Conservation (phyloP, 257 asterid genomes). For the Penstemon barbatus region DNA sequence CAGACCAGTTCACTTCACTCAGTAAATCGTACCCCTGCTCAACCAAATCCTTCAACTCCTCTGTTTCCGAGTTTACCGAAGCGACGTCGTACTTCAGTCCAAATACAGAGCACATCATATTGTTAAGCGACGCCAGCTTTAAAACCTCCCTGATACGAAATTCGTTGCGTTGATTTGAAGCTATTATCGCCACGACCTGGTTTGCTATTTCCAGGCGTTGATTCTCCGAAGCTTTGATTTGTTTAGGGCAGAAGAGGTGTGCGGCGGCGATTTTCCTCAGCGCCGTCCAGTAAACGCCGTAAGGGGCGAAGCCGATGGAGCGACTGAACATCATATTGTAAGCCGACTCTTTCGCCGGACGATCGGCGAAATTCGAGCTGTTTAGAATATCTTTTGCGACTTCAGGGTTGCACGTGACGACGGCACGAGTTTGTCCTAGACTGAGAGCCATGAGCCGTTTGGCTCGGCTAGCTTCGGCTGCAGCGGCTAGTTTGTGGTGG, state of each 20-base stretch:
- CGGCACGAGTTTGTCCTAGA: constrained; percentile 66
- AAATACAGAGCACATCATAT: constrained; percentile 77
- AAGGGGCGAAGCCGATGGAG: constrained; percentile 84
- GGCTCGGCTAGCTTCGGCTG: constrained; percentile 47
- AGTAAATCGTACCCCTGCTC: constrained; percentile 69
- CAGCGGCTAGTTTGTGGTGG: constrained; percentile 67
- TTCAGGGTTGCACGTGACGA: constrained; percentile 62
- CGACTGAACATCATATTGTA: constrained; percentile 71
- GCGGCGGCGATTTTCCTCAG: constrained; percentile 59
- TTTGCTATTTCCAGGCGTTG: constrained; percentile 51
- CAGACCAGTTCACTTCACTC: constrained; percentile 70
- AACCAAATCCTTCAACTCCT: constrained; percentile 51
- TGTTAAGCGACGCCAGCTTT: constrained; percentile 64
- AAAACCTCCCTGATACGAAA: constrained; percentile 57
- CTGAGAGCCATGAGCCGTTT: constrained; percentile 75
- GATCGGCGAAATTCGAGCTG: constrained; percentile 62
- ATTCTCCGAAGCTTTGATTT: constrained; percentile 46
- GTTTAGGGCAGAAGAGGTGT: constrained; percentile 70
- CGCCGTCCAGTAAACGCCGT: constrained; percentile 74
- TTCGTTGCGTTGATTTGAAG: background rate
- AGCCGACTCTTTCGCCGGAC: constrained; percentile 74
- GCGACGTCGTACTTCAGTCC: constrained; percentile 49
- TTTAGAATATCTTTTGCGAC: constrained; percentile 61
- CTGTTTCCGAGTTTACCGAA: constrained; percentile 30
- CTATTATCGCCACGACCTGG: constrained; percentile 39